These are phyloP conservation scores for Truncatella angustata DNA, from an alignment of 2,329 filamentous ascomycete genomes.

Conservation along the genomic window DNA sequence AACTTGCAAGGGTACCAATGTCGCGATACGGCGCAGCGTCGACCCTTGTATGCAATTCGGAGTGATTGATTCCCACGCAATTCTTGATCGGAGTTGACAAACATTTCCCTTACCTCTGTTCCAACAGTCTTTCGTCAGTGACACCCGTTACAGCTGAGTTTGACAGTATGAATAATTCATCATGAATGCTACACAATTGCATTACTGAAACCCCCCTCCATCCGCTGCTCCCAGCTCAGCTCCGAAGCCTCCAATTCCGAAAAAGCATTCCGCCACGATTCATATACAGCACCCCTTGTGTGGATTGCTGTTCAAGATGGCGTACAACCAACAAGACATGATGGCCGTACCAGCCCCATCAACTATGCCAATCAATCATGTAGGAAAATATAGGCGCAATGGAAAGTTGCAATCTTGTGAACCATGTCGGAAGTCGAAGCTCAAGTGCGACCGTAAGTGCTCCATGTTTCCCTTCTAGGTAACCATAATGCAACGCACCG, in stretches of 20 bases:
- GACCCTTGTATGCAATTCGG: background rate
- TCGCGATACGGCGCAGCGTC: background rate
- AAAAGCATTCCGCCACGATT: background rate
- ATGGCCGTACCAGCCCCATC: background rate
- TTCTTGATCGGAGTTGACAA: slow-evolving; percentile 1
- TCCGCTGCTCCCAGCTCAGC: background rate
- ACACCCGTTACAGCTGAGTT: slow-evolving; percentile 3
- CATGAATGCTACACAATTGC: background rate
- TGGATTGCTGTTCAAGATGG: background rate
- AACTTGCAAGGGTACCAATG: background rate
- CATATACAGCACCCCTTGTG: background rate
- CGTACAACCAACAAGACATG: background rate
- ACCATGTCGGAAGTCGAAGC: slow-evolving; percentile 8
- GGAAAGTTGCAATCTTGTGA: slow-evolving; percentile 9
- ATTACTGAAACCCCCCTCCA: background rate
- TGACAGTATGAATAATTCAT: background rate
- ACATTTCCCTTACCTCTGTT: background rate
- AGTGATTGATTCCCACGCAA: background rate
- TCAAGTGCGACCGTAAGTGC: slow-evolving; percentile 8
- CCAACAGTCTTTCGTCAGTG: background rate
- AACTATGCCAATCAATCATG: background rate
- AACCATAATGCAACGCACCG: background rate
- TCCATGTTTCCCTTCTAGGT: background rate
- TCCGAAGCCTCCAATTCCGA: background rate
- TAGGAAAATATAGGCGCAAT: slow-evolving; percentile 8